These are phyloP conservation scores for Lichtheimia ornata DNA, from an alignment of 371 early-diverging fungal species.

Conservation along the genomic window DNA sequence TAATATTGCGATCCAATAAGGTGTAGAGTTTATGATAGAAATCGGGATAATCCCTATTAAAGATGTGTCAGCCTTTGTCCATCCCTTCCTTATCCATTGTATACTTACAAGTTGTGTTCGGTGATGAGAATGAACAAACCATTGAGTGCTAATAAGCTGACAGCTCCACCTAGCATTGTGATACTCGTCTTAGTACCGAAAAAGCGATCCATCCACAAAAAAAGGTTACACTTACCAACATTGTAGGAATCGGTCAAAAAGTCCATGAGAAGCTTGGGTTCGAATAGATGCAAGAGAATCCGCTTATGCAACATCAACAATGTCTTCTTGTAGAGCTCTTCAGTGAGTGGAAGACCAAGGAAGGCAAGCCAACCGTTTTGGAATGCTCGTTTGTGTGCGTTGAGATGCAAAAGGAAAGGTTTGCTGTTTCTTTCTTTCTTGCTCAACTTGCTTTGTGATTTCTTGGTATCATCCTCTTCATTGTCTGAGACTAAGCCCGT, in stretches of 20 bases:
- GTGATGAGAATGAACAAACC: conserved; percentile 89
- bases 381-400: conserved; percentile 62
- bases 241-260: conserved; percentile 90
- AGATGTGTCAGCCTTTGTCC: background rate
- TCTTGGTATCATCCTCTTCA: conserved; percentile 45
- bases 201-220: background rate
- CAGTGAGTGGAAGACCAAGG: conserved; percentile 70
- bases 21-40: conserved; percentile 92
- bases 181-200: background rate
- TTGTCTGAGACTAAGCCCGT: conserved; percentile 33
- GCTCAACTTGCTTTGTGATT: conserved; percentile 22
- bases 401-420: conserved; percentile 38
- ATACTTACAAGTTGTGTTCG: conserved; percentile 83
- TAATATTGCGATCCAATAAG: conserved; percentile 80
- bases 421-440: conserved; percentile 30
- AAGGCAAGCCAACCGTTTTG: conserved; percentile 82
- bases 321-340: conserved; percentile 76
- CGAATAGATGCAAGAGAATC: conserved; percentile 80
- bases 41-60: conserved; percentile 87
- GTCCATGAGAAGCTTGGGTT: conserved; percentile 83
- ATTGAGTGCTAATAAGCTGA: conserved; percentile 89
- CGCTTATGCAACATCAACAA: conserved; percentile 82
- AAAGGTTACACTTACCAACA: conserved; percentile 47
- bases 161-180: conserved; percentile 63
- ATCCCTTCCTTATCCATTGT: background rate